phyloP scores from a whole-genome alignment of 1,284 basidiomycete species.

The Boletus semigastroideus region DNA sequence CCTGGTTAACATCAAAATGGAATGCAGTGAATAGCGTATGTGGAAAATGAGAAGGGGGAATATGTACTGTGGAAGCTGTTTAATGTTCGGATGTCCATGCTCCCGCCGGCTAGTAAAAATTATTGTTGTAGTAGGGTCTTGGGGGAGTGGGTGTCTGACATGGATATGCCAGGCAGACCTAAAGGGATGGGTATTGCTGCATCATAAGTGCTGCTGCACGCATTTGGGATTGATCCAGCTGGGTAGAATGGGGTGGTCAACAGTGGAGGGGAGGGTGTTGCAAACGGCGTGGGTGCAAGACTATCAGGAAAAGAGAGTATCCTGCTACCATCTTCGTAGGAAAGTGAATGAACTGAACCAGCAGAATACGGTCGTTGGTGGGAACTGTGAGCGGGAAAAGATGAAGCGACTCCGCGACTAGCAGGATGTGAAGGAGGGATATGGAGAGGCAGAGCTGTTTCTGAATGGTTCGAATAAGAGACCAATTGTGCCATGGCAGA shows the following conservation, averaged over 20 bases:
- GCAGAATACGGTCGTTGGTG: conserved; percentile 25
- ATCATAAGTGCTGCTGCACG: conserved; percentile 11
- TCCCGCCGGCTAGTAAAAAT: not conserved
- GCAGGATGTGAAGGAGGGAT: conserved; percentile 12
- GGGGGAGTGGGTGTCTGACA: conserved; percentile 7
- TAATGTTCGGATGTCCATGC: conserved; percentile 2
- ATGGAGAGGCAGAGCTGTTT: conserved; percentile 9
- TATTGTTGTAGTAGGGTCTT: conserved; percentile 6
- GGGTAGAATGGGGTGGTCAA: conserved; percentile 39
- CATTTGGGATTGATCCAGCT: conserved; percentile 16
- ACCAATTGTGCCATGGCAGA: conserved; percentile 13
- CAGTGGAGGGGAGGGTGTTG: conserved; percentile 34
- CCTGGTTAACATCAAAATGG: conserved; percentile 13
- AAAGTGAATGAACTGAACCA: conserved; percentile 17
- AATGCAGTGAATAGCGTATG: conserved; percentile 11
- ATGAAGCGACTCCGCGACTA: conserved; percentile 5
- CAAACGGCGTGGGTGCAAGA: conserved; percentile 11
- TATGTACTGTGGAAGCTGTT: conserved; percentile 25
- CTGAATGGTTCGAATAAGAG: conserved; percentile 20
- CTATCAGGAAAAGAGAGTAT: conserved; percentile 10
- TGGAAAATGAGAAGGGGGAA: conserved; percentile 6
- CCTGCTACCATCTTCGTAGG: conserved; percentile 10
- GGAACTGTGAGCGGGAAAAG: conserved; percentile 10
- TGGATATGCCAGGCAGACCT: conserved; percentile 16
- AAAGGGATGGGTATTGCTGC: conserved; percentile 11